These are phyloP conservation scores for Leptodermis oblonga DNA, from an alignment of 257 asterid genomes.

Conservation along the genomic window DNA sequence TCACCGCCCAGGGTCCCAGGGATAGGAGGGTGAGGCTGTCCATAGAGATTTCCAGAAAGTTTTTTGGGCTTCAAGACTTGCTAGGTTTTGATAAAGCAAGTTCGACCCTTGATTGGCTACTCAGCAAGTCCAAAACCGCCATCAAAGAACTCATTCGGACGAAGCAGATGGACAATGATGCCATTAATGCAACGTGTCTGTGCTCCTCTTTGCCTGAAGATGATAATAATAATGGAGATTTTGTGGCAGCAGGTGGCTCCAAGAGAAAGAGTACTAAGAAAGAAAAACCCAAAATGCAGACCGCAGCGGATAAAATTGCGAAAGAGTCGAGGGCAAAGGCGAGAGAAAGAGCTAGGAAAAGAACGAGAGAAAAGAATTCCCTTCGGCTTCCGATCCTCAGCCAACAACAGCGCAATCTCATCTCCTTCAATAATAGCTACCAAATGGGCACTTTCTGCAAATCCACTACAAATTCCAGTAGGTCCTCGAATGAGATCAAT, in stretches of 20 bases:
- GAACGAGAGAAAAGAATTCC: conserved; percentile 60
- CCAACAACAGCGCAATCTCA: conserved; percentile 17
- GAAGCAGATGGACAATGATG: conserved; percentile 5
- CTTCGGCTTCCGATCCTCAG: conserved; percentile 21
- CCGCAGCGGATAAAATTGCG: conserved; percentile 14
- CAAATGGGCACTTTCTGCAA: conserved; percentile 17
- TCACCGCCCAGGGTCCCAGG: conserved; percentile 76
- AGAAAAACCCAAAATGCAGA: conserved; percentile 12
- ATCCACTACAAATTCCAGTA: conserved; percentile 12
- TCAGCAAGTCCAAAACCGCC: conserved; percentile 61
- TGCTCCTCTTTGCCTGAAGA: conserved; percentile 11
- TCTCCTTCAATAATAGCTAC: neutral
- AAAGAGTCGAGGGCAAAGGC: conserved; percentile 82
- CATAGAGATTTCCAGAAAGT: conserved; percentile 72
- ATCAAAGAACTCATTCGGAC: conserved; percentile 46
- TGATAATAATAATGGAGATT: neutral
- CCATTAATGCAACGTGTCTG: conserved; percentile 8
- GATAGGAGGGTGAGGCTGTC: conserved; percentile 84
- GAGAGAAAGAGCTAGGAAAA: conserved; percentile 89
- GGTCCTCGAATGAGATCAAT: conserved; percentile 1
- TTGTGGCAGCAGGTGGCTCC: neutral
- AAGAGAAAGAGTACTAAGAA: conserved; percentile 14
- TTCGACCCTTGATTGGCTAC: conserved; percentile 87
- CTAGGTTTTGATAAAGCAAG: conserved; percentile 82
- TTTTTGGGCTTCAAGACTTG: conserved; percentile 84